Evolutionary conservation across 805 yeast genomes (phyloP), one percentile per base, ranked within the genome.

Genomic region (Wickerhamomyces subpelliculosus): DNA sequence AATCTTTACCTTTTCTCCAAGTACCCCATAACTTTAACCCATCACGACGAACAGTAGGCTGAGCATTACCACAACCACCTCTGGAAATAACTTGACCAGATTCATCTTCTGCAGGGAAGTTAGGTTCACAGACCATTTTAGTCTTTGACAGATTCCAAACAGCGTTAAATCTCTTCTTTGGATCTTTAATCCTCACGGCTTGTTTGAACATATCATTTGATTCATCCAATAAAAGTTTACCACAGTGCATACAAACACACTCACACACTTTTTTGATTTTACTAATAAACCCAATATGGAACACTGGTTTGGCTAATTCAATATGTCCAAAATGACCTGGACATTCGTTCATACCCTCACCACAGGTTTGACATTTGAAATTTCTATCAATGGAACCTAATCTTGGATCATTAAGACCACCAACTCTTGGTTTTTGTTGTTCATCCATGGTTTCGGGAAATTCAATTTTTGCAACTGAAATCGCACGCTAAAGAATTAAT

Each of bases 401-500:
- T 54, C 97, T 80, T 43, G 98, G 97, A 62, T 94, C 98, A 60
- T 89, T 90, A 45, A 93, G 70, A 43, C 99, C 99, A 46, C 97
- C 97, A 49, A 88, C 89, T 61, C 97, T 80, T 34, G 97, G 97
- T 47, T 85, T 84, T 42, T 95, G 88, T 28, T 96, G 78, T 62
- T 89, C 97, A 62, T 93, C 98, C 96, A 93, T 93, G n/a, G 97
- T 93, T 65, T 93, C 99, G 18, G 99, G 98, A 57, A 84, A 93
- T 64, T 90, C 97, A 56, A 93, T 87, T 60, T 93, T 93, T 31
- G 97, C 97, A 43, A 94, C 98, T 45, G 96, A 86, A 49, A 93
- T 89, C 35, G 97, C 97, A 64, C 96, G 84, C 73, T 68, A 44
- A 13, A 39, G 4, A 7, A 20, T 11, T 18, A 24, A 19, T 39